These are phyloP conservation scores for Amaranthus palmeri DNA, from an alignment of 148 eudicot species.

Conservation along the genomic window DNA sequence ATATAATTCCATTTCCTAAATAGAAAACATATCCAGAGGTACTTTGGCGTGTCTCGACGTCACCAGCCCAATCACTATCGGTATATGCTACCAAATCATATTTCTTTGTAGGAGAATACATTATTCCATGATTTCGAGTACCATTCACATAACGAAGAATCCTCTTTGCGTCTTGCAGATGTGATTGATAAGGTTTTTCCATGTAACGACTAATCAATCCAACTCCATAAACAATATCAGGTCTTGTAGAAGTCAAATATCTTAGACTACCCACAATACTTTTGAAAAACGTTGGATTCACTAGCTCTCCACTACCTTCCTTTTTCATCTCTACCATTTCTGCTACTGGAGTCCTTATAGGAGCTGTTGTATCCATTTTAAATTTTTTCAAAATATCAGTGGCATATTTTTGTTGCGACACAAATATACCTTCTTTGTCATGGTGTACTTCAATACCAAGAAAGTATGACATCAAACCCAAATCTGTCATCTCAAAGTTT, in stretches of 20 bases:
- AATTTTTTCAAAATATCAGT: constrained; percentile 4
- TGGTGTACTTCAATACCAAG: constrained; percentile 5
- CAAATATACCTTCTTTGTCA: background rate
- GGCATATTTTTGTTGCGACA: constrained; percentile 4
- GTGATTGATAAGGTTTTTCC: constrained; percentile 4
- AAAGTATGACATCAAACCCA: constrained; percentile 8
- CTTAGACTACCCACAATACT: too few relatives aligned
- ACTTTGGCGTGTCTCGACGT: background rate
- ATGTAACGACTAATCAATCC: background rate
- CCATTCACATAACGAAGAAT: background rate
- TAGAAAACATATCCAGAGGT: constrained; percentile 1
- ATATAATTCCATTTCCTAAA: background rate
- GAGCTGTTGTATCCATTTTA: background rate
- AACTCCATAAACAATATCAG: background rate
- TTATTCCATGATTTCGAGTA: too few relatives aligned
- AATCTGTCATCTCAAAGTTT: background rate
- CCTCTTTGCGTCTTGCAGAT: constrained; percentile 2
- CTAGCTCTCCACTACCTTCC: background rate
- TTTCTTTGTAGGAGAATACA: too few relatives aligned
- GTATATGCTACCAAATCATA: background rate
- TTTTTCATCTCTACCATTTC: background rate
- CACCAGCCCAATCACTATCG: constrained; percentile 6
- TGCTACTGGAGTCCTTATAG: background rate
- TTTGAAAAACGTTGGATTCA: too few relatives aligned
- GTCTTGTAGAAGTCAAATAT: too few relatives aligned